phyloP scores from a whole-genome alignment of 2,329 filamentous ascomycete genomes.

The Monosporascus cannonballus region DNA sequence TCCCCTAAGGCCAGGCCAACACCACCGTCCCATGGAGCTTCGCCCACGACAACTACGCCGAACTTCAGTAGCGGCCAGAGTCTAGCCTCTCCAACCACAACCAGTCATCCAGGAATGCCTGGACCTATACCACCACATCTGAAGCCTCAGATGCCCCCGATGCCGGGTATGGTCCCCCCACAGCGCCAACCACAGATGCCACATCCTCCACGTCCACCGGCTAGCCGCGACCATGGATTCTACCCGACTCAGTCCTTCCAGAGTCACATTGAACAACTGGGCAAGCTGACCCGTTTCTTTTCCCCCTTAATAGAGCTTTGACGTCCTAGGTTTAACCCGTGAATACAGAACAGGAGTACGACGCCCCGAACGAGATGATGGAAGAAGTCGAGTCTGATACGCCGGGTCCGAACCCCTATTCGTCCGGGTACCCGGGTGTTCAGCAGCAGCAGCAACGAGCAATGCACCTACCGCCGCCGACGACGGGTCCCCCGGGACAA shows the following conservation, averaged over 20 bases:
- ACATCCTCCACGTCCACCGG: conserved; percentile 30
- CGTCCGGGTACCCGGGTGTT: conserved; percentile 43
- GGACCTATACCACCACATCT: conserved; percentile 31
- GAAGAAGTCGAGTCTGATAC: conserved; percentile 73
- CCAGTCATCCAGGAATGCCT: conserved; percentile 43
- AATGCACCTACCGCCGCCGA: conserved; percentile 31
- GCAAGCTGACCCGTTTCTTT: conserved; percentile 63
- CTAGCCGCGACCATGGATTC: conserved; percentile 42
- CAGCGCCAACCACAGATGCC: conserved; percentile 29
- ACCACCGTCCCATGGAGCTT: conserved; percentile 67
- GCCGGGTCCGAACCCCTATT: conserved; percentile 62
- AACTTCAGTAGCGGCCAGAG: conserved; percentile 30
- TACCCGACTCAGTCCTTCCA: conserved; percentile 81
- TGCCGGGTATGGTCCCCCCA: conserved; percentile 28
- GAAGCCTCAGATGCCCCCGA: conserved; percentile 32
- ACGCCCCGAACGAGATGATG: conserved; percentile 81
- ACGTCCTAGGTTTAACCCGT: conserved; percentile 63
- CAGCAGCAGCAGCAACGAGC: conserved; percentile 30
- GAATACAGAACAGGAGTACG: conserved; percentile 91
- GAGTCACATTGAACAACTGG: conserved; percentile 91
- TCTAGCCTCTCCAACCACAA: conserved; percentile 37
- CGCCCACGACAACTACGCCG: conserved; percentile 44
- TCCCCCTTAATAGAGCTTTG: conserved; percentile 50
- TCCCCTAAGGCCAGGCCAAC: conserved; percentile 73
- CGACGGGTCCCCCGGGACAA: conserved; percentile 33